A percentile compares a stretch with the other conserved stretches of the same genome.
These are phyloP conservation scores for Petrea volubilis DNA, from an alignment of 257 asterid genomes.

Conservation along the genomic window DNA sequence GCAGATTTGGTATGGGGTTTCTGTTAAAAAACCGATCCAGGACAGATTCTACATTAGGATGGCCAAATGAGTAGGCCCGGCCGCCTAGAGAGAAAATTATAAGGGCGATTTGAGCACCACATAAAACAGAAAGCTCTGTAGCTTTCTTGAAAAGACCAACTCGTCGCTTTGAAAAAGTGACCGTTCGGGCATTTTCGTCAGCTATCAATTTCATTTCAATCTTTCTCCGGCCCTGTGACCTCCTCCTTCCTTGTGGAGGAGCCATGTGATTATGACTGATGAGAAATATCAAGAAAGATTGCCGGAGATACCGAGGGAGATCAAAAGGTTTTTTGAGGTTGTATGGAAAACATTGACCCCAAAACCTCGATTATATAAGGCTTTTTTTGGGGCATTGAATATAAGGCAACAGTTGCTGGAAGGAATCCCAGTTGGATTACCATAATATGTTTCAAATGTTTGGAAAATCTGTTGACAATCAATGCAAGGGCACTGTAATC, in stretches of 20 bases:
- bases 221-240: constrained; percentile 40
- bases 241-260: constrained; percentile 31
- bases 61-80: constrained; percentile 47
- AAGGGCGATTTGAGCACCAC: constrained; percentile 44
- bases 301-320: not conserved
- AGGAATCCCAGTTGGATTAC: constrained; percentile 35
- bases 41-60: constrained; percentile 37
- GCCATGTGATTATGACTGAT: constrained; percentile 26
- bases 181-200: constrained; percentile 40
- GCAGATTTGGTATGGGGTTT: constrained; percentile 9
- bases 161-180: constrained; percentile 47
- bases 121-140: constrained; percentile 37
- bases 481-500: constrained; percentile 15
- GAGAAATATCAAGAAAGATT: not conserved
- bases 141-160: constrained; percentile 54
- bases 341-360: constrained; percentile 6
- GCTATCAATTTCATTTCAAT: constrained; percentile 38
- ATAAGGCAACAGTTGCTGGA: not conserved
- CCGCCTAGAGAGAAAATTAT: constrained; percentile 44
- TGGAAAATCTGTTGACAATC: constrained; percentile 32
- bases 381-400: constrained; percentile 25
- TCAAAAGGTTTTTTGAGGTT: not conserved
- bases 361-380: constrained; percentile 26
- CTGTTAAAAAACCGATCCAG: constrained; percentile 19
- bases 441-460: constrained; percentile 23